Conservation (phyloP, 192 early-diverging fungal genomes). For the Coemansia sp. region DNA sequence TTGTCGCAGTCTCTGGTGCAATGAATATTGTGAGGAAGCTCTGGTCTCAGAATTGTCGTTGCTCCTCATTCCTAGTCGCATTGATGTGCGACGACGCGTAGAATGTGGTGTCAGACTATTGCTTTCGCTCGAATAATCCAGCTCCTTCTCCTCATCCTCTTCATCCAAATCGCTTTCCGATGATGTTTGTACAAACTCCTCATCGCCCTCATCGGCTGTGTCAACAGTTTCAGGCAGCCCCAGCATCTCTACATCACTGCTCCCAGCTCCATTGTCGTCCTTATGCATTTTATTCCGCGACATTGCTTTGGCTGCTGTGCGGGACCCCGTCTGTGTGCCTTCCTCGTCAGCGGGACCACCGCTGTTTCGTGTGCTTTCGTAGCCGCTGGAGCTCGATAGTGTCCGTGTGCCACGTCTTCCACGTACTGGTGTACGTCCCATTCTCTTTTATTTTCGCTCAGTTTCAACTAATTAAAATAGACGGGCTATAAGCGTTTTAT, state of each 20-base stretch:
- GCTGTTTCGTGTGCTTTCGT: background rate
- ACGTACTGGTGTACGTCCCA: slow-evolving; percentile 13
- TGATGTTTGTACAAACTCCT: slow-evolving; percentile 25
- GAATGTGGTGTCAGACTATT: background rate
- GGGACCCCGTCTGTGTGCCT: too few relatives aligned
- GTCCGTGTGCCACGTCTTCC: background rate
- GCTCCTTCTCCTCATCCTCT: slow-evolving; percentile 7
- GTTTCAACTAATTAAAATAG: background rate
- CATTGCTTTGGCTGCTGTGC: background rate
- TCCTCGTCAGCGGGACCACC: background rate
- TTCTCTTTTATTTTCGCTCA: slow-evolving; percentile 1
- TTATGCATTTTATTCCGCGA: background rate
- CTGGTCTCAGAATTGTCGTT: background rate
- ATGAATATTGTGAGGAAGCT: background rate
- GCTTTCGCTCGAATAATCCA: background rate
- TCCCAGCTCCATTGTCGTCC: background rate
- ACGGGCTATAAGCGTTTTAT: background rate
- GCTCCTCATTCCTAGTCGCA: background rate
- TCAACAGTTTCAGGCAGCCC: background rate
- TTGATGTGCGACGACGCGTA: background rate
- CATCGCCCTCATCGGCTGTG: slow-evolving; percentile 20
- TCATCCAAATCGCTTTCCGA: slow-evolving; percentile 12
- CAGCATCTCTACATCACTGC: slow-evolving; percentile 1
- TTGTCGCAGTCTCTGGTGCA: background rate
- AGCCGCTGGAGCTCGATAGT: background rate